Evolutionary conservation across 2,329 filamentous ascomycete species (phyloP), one percentile per base, ranked within the genome.

Genomic region (Calonectria montana): DNA sequence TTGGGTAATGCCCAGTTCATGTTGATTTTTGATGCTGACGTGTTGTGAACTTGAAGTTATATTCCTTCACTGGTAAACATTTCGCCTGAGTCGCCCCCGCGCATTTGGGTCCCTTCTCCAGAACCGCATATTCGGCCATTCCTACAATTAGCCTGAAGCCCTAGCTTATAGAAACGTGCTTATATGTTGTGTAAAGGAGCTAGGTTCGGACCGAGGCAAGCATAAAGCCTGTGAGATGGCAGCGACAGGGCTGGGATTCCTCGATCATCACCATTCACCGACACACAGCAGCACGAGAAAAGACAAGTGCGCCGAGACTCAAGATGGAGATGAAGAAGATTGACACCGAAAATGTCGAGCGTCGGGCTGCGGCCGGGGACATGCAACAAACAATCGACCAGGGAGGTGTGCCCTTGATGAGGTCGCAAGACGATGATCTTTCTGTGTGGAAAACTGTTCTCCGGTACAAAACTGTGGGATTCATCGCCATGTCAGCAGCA

Each of bases 401-500:
- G 12, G 70, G 67, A 18, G 68, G 61, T 12, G 47, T 67, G 10
- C 75, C 61, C 10, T 27, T 81, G 12, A 84, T 85, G 83, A 80
- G 83, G 10, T 80, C 82, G 6, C 81, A 77, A 6, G 73, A 77
- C 5, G 84, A 86, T 67, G 81, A 85, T 50, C 76, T 85, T 3
- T 74, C 75, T 31, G 76, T 86, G n/a, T 85, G 83, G 83, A 76
- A 84, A 62, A 82, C 78, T 53, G 79, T 83, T 7, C 70, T 72
- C 8, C 76, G 78, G 55, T 84, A 83, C 77, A 85, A 84, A 45
- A 71, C 75, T 1, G 78, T 84, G 0, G 81, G 80, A 0, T 21
- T 76, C 29, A 80, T 86, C 27, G 83, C 83, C 2, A 86, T 86
- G 84, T 68, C 74, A 59, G 84, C 83, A 6, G 82, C 84, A 0